Base-by-base conservation (phyloP, 495 filamentous ascomycete species). In the Darksidea phi region DNA sequence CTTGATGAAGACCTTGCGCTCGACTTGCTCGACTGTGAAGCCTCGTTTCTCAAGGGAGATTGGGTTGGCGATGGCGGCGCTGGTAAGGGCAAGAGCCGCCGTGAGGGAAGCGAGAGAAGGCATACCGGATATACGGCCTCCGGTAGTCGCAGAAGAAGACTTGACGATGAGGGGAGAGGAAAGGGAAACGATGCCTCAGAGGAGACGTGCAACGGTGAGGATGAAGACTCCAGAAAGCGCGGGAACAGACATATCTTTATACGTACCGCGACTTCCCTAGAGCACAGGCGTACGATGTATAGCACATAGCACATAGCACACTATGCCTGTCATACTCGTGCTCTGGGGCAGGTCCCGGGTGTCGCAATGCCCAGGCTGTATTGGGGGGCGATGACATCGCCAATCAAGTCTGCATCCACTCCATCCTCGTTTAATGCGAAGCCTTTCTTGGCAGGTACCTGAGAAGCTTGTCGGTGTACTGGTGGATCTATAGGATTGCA, bases 11-110 rank as follows among this genome's bases (percentile, higher is more conserved):
- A 28, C 15, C 15, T 20, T 38, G 11, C 53, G 50, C 28, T 59
- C 63, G 26, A 64, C 56, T 48, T 70, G 67, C 26, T 45, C 21
- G 34, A 70, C 13, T 25, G 58, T 26, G 56, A 70, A 70, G 26
- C 52, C 59, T 28, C 59, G 63, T 55, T 69, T 66, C 13, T 48
- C 23, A 26, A 68, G 18, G 1, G 61, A 52, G 54, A 69, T 45
- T 12, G 67, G 67, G 34, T 51, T 48, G 54, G 67, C 67, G 18
- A 15, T 28, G 18, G 53, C 58, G 24, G 42, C 13, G n/a, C 62
- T 50, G 21, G 53, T 23, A 20, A 63, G 23, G 43, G 58, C 67
- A 17, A 61, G 28, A 17, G 46, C 26, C 18, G 63, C 63, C n/a
- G 59, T 58, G 20, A 69, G 15, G 37, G 62, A 36, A 13, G 37